Percentiles rank a stretch among this genome's conserved stretches.
Evolutionary conservation across 2,329 filamentous ascomycete species (phyloP).

Genomic region (Grosmannia serpens): DNA sequence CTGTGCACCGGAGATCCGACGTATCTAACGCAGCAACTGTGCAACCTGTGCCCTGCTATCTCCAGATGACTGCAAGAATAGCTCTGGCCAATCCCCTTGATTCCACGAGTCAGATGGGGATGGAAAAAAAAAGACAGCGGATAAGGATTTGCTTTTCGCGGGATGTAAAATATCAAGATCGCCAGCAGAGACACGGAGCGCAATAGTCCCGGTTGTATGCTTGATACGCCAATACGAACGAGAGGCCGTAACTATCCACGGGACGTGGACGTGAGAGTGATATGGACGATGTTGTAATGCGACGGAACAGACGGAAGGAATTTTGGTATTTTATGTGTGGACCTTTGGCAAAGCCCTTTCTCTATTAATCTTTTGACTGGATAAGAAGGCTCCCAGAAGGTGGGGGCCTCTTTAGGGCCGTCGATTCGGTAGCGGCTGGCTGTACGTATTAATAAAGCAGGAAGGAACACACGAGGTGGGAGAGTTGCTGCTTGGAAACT

Average conservation of each 20-base stretch:
- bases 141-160: not conserved
- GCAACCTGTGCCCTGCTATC: too few species aligned
- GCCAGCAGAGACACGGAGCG: not conserved
- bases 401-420: not conserved
- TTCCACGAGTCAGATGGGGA: not conserved
- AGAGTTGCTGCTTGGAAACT: too few species aligned
- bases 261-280: not conserved
- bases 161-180: not conserved
- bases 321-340: constrained; percentile 1
- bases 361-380: not conserved
- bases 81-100: not conserved
- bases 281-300: too few species aligned
- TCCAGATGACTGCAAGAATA: too few species aligned
- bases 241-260: not conserved
- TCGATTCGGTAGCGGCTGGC: not conserved
- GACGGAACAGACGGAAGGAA: not conserved
- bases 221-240: not conserved
- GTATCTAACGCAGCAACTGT: too few species aligned
- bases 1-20: too few species aligned
- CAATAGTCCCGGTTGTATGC: not conserved
- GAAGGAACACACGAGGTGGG: too few species aligned
- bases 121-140: not conserved
- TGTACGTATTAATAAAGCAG: not conserved
- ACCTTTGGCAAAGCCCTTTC: not conserved
- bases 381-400: not conserved